phyloP scores from a whole-genome alignment of 2,329 filamentous ascomycete genomes.

The Colletotrichum lupini region DNA sequence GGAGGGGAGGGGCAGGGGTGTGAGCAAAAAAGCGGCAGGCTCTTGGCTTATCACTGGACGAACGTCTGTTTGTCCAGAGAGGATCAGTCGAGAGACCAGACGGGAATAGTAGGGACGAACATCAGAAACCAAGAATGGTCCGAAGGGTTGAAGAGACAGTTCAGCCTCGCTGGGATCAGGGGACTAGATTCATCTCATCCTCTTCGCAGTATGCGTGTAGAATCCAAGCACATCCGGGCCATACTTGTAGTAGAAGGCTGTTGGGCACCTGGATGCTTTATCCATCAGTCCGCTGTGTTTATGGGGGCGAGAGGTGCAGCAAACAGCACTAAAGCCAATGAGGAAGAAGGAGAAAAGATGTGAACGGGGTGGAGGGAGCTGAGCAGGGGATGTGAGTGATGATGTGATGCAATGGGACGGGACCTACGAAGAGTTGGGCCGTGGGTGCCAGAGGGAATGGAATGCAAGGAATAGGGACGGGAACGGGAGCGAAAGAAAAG shows the following conservation, averaged over 20 bases:
- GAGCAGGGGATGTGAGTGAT: background rate
- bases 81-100: background rate
- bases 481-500: conserved; percentile 21
- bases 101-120: conserved; percentile 3
- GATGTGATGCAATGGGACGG: background rate
- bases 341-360: background rate
- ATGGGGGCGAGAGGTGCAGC: background rate
- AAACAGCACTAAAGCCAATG: background rate
- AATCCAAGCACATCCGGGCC: background rate
- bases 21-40: background rate
- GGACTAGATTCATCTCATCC: background rate
- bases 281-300: background rate
- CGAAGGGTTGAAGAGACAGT: background rate
- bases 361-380: background rate
- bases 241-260: background rate
- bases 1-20: background rate
- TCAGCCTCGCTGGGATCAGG: conserved; percentile 19
- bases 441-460: background rate
- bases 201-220: background rate
- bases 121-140: background rate
- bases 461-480: conserved; percentile 12
- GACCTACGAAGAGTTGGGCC: background rate
- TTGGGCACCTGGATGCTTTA: background rate
- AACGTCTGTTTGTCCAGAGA: background rate
- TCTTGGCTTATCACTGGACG: background rate